Evolutionary conservation across 2,329 filamentous ascomycete species (phyloP).

Genomic region (Cercospora sesami): DNA sequence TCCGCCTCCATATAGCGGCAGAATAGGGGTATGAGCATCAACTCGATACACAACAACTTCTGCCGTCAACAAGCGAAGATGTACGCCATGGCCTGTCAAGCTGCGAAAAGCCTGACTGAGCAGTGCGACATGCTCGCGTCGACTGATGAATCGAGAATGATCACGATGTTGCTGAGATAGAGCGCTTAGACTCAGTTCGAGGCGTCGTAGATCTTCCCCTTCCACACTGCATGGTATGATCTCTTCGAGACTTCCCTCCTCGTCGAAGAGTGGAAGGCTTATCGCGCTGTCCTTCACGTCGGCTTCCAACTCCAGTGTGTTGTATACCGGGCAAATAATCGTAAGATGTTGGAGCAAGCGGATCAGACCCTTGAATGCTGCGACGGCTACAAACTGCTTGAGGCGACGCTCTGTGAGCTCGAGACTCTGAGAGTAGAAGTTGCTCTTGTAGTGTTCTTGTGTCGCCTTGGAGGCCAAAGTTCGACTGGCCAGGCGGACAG

Average conservation of each 20-base stretch:
- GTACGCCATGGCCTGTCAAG: neutral
- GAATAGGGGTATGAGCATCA: neutral
- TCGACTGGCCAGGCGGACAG: neutral
- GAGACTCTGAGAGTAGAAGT: neutral
- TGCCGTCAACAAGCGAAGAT: neutral
- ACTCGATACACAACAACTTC: neutral
- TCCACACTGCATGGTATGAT: neutral
- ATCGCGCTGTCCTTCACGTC: neutral
- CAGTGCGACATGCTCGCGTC: neutral
- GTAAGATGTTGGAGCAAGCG: neutral
- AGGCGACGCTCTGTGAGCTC: neutral
- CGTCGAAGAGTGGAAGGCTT: neutral
- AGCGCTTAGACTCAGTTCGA: neutral
- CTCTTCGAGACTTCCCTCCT: neutral
- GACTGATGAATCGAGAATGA: neutral
- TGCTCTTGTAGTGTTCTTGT: slow-evolving; percentile 1
- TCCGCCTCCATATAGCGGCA: neutral
- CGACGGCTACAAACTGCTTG: neutral
- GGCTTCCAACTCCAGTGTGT: neutral
- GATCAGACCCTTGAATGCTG: neutral
- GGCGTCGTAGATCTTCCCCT: neutral
- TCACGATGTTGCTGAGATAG: neutral
- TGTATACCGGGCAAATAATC: neutral
- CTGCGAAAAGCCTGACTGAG: neutral
- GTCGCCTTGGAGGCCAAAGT: neutral